These are phyloP conservation scores for Cystobasidium tubakii DNA, from an alignment of 768 basidiomycete genomes.

Conservation along the genomic window DNA sequence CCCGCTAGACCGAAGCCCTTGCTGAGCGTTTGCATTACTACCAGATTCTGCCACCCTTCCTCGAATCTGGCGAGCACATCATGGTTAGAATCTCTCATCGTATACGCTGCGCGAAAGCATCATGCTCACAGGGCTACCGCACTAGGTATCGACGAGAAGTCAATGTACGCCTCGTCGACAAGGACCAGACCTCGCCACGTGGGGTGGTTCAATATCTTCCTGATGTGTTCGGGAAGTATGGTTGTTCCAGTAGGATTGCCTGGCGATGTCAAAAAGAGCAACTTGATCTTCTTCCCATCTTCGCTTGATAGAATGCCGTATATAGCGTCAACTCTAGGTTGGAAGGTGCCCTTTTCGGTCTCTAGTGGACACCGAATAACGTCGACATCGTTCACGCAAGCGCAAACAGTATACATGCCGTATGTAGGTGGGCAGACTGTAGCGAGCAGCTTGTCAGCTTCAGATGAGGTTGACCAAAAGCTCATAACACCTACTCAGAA, in stretches of 20 bases:
- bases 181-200: constrained; percentile 84
- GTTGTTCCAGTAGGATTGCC: constrained; percentile 93
- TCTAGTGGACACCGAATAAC: constrained; percentile 70
- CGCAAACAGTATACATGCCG: constrained; percentile 93
- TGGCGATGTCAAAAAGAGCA: constrained; percentile 91
- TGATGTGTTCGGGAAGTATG: constrained; percentile 66
- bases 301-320: constrained; percentile 20
- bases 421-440: constrained; percentile 72
- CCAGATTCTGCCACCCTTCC: constrained; percentile 74
- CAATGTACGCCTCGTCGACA: constrained; percentile 96
- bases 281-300: constrained; percentile 58
- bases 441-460: not conserved
- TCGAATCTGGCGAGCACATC: constrained; percentile 52
- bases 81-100: not conserved
- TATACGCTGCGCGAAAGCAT: not conserved
- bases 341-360: constrained; percentile 78
- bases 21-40: constrained; percentile 93
- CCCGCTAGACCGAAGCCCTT: constrained; percentile 94
- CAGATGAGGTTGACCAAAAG: not conserved
- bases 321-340: constrained; percentile 58
- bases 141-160: constrained; percentile 58
- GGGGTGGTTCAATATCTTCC: constrained; percentile 66
- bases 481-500: constrained; percentile 59
- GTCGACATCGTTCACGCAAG: constrained; percentile 86
- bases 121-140: constrained; percentile 18